A percentile compares a stretch with the other conserved stretches of the same genome.
Conservation (phyloP, 2,329 filamentous ascomycete species). For the Hypoxylon sp. region DNA sequence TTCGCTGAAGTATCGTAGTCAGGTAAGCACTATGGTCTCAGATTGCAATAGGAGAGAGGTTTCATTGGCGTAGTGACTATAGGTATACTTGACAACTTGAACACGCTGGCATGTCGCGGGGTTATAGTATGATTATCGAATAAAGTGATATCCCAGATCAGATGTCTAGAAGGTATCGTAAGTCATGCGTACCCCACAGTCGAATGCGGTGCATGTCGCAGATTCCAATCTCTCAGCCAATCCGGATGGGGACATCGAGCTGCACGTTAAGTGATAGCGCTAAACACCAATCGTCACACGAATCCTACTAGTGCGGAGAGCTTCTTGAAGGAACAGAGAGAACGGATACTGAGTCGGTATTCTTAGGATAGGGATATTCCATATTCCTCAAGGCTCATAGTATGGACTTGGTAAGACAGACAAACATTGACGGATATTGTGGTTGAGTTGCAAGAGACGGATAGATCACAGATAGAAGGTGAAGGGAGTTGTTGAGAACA, state of each 20-base stretch:
- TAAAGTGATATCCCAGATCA: conserved; percentile 13
- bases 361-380: neutral
- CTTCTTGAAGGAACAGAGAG: neutral
- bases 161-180: conserved; percentile 13
- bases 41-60: neutral
- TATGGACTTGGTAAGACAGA: neutral
- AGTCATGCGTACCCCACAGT: conserved; percentile 12
- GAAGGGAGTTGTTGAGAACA: neutral
- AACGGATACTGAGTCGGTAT: neutral
- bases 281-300: conserved; percentile 6
- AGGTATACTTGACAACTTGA: conserved; percentile 3
- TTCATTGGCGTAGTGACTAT: conserved; percentile 8
- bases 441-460: neutral
- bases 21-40: neutral
- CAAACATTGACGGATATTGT: neutral
- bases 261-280: conserved; percentile 3
- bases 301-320: neutral
- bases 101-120: neutral
- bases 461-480: neutral
- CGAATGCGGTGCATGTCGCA: conserved; percentile 14
- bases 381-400: neutral
- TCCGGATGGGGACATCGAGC: conserved; percentile 13
- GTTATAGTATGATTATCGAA: conserved; percentile 17
- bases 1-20: neutral
- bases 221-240: conserved; percentile 12